Base-by-base conservation (phyloP, 2,329 filamentous ascomycete genomes). In the Xylaria sp. region DNA sequence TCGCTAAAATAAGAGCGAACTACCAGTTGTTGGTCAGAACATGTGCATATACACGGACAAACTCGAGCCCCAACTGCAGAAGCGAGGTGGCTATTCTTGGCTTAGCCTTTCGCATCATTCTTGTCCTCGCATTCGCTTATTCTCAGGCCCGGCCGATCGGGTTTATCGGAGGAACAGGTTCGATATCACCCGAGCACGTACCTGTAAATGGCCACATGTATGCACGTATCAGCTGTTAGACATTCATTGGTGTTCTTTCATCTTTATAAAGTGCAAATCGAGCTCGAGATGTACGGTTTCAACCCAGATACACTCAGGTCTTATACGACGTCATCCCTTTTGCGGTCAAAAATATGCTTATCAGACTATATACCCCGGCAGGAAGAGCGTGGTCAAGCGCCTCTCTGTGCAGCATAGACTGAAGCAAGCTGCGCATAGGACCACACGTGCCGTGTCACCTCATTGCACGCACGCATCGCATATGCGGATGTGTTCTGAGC, bases 51-150 rank as follows among this genome's bases (percentile, higher is more conserved):
- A 27, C 19, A 53, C 52, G 52, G 51, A 29, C 8, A 19, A 63
- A 57, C 52, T 63, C 15, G 38, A 46, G 23, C 6, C 41, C 48
- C 15, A 49, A 33, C 11, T 17, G 25, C 40, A 11, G 23, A 25
- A 31, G 21, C 31, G 13, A 53, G 31, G 38, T 37, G 35, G 38
- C 37, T 46, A 52, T 52, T 62, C 40, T 11, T 47, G 37, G 51
- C 40, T n/a, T 58, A 3, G 19, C 15, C 27, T 29, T 15, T 44
- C 10, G n/a, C 13, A 6, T 31, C 15, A 40, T 53, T 31, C 49
- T 55, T 21, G 35, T 33, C 29, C 44, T 64, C 62, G 53, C 62
- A 64, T 55, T 64, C 62, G 62, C 58, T 64, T 62, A 56, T 43
- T 57, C 37, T 19, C 10, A 40, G 23, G 31, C 25, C 51, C 23